These are phyloP conservation scores for Tylopilus sp. DNA, from an alignment of 1,284 basidiomycete genomes.

Conservation along the genomic window DNA sequence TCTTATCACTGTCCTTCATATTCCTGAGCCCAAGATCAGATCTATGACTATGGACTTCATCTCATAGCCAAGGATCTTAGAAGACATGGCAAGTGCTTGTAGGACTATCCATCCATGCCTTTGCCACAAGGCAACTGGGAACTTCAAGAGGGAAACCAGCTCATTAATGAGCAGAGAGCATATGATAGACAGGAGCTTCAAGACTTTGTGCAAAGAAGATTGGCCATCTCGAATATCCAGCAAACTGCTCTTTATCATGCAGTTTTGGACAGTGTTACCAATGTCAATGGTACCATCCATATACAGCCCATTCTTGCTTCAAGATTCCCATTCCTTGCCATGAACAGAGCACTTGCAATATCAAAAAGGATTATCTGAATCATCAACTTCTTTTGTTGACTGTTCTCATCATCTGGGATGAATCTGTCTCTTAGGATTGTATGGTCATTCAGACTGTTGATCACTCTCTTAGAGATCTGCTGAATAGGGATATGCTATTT, in stretches of 20 bases:
- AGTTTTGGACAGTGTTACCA: too few species aligned
- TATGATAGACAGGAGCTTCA: conserved; percentile 32
- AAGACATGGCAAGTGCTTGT: conserved; percentile 23
- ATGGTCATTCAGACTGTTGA: conserved; percentile 30
- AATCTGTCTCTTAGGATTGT: conserved; percentile 38
- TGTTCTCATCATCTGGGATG: conserved; percentile 14
- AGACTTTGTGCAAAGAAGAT: conserved; percentile 6
- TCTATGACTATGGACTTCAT: conserved; percentile 42
- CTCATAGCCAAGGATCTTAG: conserved; percentile 35
- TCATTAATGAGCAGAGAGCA: conserved; percentile 40
- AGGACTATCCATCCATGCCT: conserved; percentile 37
- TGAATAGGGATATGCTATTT: conserved; percentile 34
- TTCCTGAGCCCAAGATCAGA: conserved; percentile 30
- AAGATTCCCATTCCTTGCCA: conserved; percentile 24
- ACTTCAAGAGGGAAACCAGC: conserved; percentile 25
- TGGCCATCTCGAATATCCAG: conserved; percentile 4
- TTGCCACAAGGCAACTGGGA: conserved; percentile 31
- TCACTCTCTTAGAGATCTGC: conserved; percentile 25
- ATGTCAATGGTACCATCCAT: too few species aligned
- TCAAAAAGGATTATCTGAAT: too few species aligned
- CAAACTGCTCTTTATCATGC: conserved; percentile 10
- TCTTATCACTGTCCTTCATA: conserved; percentile 5
- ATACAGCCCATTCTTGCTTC: conserved; percentile 14
- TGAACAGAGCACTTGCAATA: conserved; percentile 34
- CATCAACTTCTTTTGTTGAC: not conserved